A percentile compares a stretch with the other conserved stretches of the same genome.
Evolutionary conservation across 148 eudicot genomes (phyloP).

Genomic region (Rhododendron henanense): DNA sequence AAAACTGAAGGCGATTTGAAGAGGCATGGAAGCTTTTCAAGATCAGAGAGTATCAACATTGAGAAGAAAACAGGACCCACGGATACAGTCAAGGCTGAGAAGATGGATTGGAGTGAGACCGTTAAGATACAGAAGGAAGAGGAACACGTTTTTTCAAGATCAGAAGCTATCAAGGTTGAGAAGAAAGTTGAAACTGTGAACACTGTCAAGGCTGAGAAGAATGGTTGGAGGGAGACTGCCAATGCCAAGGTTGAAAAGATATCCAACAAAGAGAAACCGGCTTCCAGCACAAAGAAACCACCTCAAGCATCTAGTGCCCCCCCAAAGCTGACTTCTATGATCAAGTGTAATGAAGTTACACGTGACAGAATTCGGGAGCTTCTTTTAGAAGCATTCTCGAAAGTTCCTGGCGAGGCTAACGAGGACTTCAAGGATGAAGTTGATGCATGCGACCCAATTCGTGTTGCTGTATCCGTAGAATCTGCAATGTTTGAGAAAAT

Average conservation of each 20-base stretch:
- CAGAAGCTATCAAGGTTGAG: constrained; percentile 5
- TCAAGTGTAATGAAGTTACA: constrained; percentile 41
- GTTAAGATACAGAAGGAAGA: neutral
- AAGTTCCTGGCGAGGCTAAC: constrained; percentile 43
- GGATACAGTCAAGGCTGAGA: constrained; percentile 6
- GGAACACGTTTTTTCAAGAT: constrained; percentile 3
- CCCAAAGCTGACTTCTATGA: constrained; percentile 53
- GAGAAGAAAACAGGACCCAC: constrained; percentile 1
- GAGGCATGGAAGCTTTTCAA: constrained; percentile 9
- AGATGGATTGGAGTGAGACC: neutral
- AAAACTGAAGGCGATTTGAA: constrained; percentile 3
- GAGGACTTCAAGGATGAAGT: constrained; percentile 38
- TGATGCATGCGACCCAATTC: constrained; percentile 51
- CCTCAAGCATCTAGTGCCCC: constrained; percentile 28
- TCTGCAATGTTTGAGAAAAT: constrained; percentile 58
- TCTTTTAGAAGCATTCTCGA: constrained; percentile 45
- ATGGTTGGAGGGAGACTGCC: constrained; percentile 9
- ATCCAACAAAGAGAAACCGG: constrained; percentile 28
- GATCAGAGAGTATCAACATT: neutral
- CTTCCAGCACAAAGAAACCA: constrained; percentile 23
- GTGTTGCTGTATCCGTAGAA: constrained; percentile 59
- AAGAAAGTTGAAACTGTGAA: constrained; percentile 1
- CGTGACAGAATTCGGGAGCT: constrained; percentile 60
- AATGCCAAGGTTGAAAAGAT: constrained; percentile 34
- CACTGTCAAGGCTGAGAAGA: constrained; percentile 14